Evolutionary conservation across 2,329 filamentous ascomycete species (phyloP).

Genomic region (Plectosphaerella plurivora): DNA sequence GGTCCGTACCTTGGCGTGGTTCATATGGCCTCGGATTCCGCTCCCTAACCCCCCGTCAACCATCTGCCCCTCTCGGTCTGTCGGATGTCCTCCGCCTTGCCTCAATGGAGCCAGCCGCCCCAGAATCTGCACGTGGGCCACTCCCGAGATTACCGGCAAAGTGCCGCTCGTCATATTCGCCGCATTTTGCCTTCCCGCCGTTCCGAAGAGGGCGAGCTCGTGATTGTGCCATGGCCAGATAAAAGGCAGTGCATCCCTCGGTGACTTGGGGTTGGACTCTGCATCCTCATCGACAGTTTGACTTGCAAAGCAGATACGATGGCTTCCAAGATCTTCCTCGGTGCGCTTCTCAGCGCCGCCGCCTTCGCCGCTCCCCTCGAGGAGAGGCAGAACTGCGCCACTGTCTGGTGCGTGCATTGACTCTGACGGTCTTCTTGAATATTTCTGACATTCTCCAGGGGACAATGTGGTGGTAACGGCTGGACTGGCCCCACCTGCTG

Average conservation of each 20-base stretch:
- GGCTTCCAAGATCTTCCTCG: slow-evolving; percentile 8
- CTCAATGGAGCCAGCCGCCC: not conserved
- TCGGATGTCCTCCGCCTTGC: slow-evolving; percentile 1
- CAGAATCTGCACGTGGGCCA: not conserved
- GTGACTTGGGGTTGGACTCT: not conserved
- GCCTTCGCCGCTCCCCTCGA: slow-evolving; percentile 36
- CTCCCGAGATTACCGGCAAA: not conserved
- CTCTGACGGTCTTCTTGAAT: not conserved
- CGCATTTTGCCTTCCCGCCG: not conserved
- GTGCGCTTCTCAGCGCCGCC: slow-evolving; percentile 11
- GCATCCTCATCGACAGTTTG: not conserved
- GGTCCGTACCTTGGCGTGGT: not conserved
- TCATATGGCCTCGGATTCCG: not conserved
- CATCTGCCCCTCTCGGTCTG: slow-evolving; percentile 2
- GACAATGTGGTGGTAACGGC: slow-evolving; percentile 41
- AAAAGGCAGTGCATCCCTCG: not conserved
- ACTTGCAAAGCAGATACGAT: slow-evolving; percentile 5
- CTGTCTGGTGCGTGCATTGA: slow-evolving; percentile 22
- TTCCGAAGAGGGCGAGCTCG: not conserved
- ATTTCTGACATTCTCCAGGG: slow-evolving; percentile 13
- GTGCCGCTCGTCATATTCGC: not conserved
- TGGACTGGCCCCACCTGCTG: slow-evolving; percentile 42
- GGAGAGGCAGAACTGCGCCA: slow-evolving; percentile 33
- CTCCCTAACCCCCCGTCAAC: not conserved
- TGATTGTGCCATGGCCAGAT: not conserved